Evolutionary conservation across 1,139 yeast genomes (phyloP), one percentile per base, ranked within the genome.

Genomic region (Saccharomyces hybrid): DNA sequence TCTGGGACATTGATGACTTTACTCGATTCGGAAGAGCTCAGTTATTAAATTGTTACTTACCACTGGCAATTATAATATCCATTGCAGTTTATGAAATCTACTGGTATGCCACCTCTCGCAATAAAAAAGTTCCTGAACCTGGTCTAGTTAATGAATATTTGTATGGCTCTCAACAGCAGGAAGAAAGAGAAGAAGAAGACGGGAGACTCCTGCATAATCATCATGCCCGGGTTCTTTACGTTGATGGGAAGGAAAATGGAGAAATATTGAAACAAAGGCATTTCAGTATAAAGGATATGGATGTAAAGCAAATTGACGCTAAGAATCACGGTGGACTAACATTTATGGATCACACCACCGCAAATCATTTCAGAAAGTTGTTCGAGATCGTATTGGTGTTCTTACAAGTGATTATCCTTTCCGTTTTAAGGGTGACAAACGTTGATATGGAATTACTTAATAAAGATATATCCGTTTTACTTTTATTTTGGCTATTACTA

Each of bases 1-100:
- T 62, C 47, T 64, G 67, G 67, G 48, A 54, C 32, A 61, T 58
- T 46, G 67, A 64, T 51, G 67, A 64, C 52, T 55, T 64, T 38
- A 61, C 66, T 3, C 56, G 58, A 49, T 62, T 63, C 52, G 65
- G 65, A 19, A 57, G 67, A 44, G 58, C 55, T 16, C 53, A 55
- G 49, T 60, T 59, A 52, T 56, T 63, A 42, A 58, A 60, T 51
- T 60, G 51, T 42, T 56, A 57, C 27, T 52, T 61, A 7, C 66
- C 66, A 16, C 34, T 59, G 31, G 49, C 50, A 14, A 34, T 62
- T 8, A 21, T 48, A 29, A 24, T 29, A 11, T 27, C 32, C 28
- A 27, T 29, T 48, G 50, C 24, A 11, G 9, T 31, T 48, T 29
- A 14, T 12, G 48, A 11, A 12, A 7, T 16, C 19, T 48, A 9